These are phyloP conservation scores for Conticribra weissflogii DNA, from an alignment of 108 stramenopile genomes.

Conservation along the genomic window DNA sequence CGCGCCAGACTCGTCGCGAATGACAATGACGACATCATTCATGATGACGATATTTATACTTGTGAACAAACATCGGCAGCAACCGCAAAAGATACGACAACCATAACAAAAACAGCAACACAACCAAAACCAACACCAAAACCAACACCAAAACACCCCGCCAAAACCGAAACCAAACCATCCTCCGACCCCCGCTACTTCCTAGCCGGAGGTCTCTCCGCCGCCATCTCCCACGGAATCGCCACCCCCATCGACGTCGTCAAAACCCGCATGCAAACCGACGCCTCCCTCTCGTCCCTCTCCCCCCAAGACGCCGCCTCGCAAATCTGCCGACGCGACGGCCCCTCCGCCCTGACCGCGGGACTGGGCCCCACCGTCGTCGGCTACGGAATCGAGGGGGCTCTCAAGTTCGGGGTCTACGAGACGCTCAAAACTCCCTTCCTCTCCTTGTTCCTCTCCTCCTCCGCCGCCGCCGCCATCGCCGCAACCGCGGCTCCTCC, in stretches of 20 bases:
- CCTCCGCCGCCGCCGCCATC: neutral
- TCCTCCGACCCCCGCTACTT: slow-evolving; percentile 58
- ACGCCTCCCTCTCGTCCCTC: slow-evolving; percentile 16
- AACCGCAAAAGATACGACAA: no score
- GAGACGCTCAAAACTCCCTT: slow-evolving; percentile 59
- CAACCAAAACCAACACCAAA: no score
- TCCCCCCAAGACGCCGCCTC: slow-evolving; percentile 51
- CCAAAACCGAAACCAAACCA: slow-evolving; percentile 13
- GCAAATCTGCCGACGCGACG: slow-evolving; percentile 71
- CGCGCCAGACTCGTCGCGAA: slow-evolving; percentile 5
- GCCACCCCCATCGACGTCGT: slow-evolving; percentile 88
- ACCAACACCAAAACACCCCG: neutral
- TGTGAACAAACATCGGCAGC: no score
- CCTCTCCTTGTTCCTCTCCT: slow-evolving; percentile 2
- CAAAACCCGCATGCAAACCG: slow-evolving; percentile 62
- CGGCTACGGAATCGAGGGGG: slow-evolving; percentile 73
- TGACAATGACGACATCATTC: neutral
- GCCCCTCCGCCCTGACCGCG: slow-evolving; percentile 57
- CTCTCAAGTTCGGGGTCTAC: slow-evolving; percentile 73
- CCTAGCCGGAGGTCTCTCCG: slow-evolving; percentile 74
- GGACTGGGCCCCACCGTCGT: slow-evolving; percentile 88
- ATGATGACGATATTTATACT: no score
- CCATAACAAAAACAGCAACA: no score
- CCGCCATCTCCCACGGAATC: slow-evolving; percentile 77
- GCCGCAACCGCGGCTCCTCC: neutral